These are phyloP conservation scores for Xylaria cubensis DNA, from an alignment of 495 filamentous ascomycete genomes.

Conservation along the genomic window DNA sequence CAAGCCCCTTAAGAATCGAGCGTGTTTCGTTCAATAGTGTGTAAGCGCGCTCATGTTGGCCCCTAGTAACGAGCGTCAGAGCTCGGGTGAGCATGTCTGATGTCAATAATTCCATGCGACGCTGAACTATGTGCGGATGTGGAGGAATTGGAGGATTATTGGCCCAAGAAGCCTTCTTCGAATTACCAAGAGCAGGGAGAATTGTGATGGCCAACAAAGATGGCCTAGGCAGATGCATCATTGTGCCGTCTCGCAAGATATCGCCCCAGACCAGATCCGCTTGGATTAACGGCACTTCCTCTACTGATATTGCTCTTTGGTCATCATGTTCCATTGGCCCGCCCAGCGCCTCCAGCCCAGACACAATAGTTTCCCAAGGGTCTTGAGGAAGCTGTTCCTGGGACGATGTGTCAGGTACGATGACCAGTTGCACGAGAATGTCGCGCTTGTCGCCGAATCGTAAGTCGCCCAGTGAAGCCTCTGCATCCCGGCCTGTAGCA, in stretches of 20 bases:
- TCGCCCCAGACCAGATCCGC: conserved; percentile 95
- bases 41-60: conserved; percentile 91
- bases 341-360: conserved; percentile 93
- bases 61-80: conserved; percentile 86
- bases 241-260: conserved; percentile 87
- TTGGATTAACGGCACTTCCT: conserved; percentile 95
- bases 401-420: conserved; percentile 84
- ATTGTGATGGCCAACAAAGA: conserved; percentile 98
- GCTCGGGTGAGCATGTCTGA: conserved; percentile 98
- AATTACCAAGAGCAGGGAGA: conserved; percentile 74
- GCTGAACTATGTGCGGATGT: conserved; percentile 93
- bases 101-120: conserved; percentile 96
- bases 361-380: conserved; percentile 96
- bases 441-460: conserved; percentile 98
- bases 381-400: conserved; percentile 90
- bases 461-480: conserved; percentile 90
- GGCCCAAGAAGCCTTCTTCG: conserved; percentile 66
- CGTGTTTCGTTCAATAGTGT: conserved; percentile 91
- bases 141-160: conserved; percentile 89
- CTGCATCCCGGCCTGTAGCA: conserved; percentile 94
- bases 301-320: conserved; percentile 80
- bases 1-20: conserved; percentile 93
- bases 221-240: conserved; percentile 85
- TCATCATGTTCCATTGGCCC: conserved; percentile 89
- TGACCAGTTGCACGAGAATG: conserved; percentile 93